These are phyloP conservation scores for Coemansia guatemalensis DNA, from an alignment of 192 early-diverging fungal genomes.

Conservation along the genomic window DNA sequence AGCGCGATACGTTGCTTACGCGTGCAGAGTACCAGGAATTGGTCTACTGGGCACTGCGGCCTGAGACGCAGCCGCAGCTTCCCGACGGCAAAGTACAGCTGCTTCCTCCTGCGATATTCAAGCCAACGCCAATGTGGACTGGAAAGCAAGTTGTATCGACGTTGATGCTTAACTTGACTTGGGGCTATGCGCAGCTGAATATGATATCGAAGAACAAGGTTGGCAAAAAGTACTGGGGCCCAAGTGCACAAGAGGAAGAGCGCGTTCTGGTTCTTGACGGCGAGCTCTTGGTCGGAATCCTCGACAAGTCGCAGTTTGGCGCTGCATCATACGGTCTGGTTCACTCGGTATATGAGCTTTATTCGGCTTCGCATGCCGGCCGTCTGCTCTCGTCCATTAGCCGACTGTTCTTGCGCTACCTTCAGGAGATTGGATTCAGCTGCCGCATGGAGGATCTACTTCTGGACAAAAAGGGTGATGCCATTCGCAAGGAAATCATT, in stretches of 20 bases:
- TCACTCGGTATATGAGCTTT: slow-evolving; percentile 95
- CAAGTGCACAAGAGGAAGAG: slow-evolving; percentile 73
- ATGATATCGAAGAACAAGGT: slow-evolving; percentile 87
- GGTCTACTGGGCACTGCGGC: slow-evolving; percentile 83
- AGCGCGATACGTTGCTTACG: slow-evolving; percentile 83
- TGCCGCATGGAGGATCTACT: slow-evolving; percentile 99
- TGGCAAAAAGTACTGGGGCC: slow-evolving; percentile 82
- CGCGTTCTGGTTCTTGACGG: slow-evolving; percentile 84
- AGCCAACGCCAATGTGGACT: slow-evolving; percentile 89
- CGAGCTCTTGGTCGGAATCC: slow-evolving; percentile 85
- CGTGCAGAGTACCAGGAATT: slow-evolving; percentile 93
- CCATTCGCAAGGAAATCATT: slow-evolving; percentile 71
- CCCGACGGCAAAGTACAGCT: slow-evolving; percentile 74
- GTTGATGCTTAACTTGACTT: slow-evolving; percentile 89
- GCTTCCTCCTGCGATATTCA: slow-evolving; percentile 85
- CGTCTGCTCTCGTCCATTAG: slow-evolving; percentile 88
- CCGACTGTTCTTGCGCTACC: slow-evolving; percentile 86
- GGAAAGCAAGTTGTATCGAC: slow-evolving; percentile 97
- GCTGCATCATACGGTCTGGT: slow-evolving; percentile 89
- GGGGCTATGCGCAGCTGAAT: slow-evolving; percentile 74
- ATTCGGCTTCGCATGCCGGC: slow-evolving; percentile 85
- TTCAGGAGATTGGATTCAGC: slow-evolving; percentile 87
- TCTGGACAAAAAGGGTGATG: slow-evolving; percentile 81
- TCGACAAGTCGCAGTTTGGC: slow-evolving; percentile 98
- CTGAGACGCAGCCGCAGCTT: slow-evolving; percentile 56